Evolutionary conservation across 208 protist species (phyloP), one percentile per base, ranked within the genome.

Genomic region (Leishmania amazonensis): DNA sequence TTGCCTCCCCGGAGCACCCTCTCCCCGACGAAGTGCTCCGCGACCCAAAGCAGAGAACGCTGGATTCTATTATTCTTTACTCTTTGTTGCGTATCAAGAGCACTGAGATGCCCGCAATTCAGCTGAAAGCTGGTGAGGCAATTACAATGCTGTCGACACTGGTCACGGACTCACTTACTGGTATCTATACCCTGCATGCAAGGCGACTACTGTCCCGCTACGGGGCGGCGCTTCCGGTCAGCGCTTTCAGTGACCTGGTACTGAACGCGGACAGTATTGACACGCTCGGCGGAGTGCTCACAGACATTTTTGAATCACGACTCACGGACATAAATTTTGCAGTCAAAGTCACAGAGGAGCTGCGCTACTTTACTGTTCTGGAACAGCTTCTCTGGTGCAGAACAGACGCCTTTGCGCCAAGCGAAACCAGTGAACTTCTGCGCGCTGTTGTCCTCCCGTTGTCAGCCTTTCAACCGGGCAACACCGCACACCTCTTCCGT

Each of bases 11-110:
- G 28, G 62, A 58, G 53, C 84, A 90, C 47, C 95, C 93, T 11
- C 84, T 96, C 7, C 95, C 95, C 3, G 70, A 73, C 47, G 84
- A 91, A 54, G 81, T 96, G 19, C 73, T 65, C 28, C 74, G 82
- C 19, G 89, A 96, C 77, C 35, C 86, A 17, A 86, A 88, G 78
- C 91, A 93, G 71, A 87, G 92, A 45, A 96, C 93, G 6, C 76
- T 97, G 24, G 93, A 97, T 81, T 97, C 93, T 17, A 91, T 96
- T 40, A 47, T 95, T 47, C 89, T 96, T 73, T 96, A 96, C 79
- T 86, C 92, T 8, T 79, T 96, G 24, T 85, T 97, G 65, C 86
- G 90, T 72, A 79, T 96, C 38, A 89, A 89, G 76, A 80, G 81
- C 24, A 85, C 83, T 64, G 80, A 84, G 3, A 93, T 94, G n/a